These are phyloP conservation scores for Malbranchea cinnamomea DNA, from an alignment of 2,329 filamentous ascomycete genomes.

Conservation along the genomic window DNA sequence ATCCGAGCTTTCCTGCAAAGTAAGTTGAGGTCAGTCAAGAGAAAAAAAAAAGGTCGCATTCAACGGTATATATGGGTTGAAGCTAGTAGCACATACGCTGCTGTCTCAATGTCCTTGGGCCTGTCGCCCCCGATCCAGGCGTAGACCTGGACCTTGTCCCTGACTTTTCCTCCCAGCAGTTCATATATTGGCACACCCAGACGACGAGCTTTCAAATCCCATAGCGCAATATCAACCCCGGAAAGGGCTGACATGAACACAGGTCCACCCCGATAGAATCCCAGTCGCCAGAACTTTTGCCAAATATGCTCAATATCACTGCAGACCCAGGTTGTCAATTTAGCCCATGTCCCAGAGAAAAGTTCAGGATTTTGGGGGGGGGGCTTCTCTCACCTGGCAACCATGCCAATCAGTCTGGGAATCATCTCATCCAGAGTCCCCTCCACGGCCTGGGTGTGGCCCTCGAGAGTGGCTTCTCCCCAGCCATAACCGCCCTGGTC, in stretches of 20 bases:
- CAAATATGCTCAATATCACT: slow-evolving; percentile 70
- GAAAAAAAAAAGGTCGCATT: too few species aligned
- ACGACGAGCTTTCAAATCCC: slow-evolving; percentile 57
- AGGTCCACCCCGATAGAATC: slow-evolving; percentile 64
- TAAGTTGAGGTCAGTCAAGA: too few species aligned
- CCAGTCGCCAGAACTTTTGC: slow-evolving; percentile 55
- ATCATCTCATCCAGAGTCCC: slow-evolving; percentile 55
- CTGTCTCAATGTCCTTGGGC: slow-evolving; percentile 48
- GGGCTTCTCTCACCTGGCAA: slow-evolving; percentile 45
- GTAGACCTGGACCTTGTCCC: slow-evolving; percentile 56
- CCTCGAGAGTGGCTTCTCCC: slow-evolving; percentile 62
- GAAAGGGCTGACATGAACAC: slow-evolving; percentile 68
- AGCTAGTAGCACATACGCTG: too few species aligned
- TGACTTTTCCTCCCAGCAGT: slow-evolving; percentile 57
- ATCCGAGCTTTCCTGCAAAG: too few species aligned
- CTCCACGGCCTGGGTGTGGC: slow-evolving; percentile 59
- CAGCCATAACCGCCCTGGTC: slow-evolving; percentile 50
- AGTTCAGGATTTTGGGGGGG: neutral
- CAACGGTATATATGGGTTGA: too few species aligned
- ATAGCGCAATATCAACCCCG: slow-evolving; percentile 65
- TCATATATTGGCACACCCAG: slow-evolving; percentile 56
- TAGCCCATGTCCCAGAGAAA: too few species aligned
- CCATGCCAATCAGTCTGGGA: slow-evolving; percentile 46
- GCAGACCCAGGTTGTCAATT: slow-evolving; percentile 2
- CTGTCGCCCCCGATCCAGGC: slow-evolving; percentile 66